These are phyloP conservation scores for Trametes coccinea DNA, from an alignment of 768 basidiomycete genomes.

Conservation along the genomic window DNA sequence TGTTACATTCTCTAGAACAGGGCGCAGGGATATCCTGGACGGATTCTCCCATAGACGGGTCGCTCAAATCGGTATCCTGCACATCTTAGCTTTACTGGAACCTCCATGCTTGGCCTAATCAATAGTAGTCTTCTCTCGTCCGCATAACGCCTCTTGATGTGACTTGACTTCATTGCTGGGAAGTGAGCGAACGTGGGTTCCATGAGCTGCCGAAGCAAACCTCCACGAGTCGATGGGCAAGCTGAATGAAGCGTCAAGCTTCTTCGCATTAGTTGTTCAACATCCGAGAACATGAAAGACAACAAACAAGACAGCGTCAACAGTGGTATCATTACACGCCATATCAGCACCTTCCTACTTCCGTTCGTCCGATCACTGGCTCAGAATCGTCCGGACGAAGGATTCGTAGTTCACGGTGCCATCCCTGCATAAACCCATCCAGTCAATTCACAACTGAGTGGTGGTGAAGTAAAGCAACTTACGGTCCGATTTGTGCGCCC, in stretches of 20 bases:
- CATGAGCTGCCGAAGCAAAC: too few relatives aligned
- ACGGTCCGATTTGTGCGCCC: slow-evolving; percentile 90
- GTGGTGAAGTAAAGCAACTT: slow-evolving; percentile 35
- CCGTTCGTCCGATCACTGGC: slow-evolving; percentile 54
- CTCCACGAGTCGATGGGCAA: too few relatives aligned
- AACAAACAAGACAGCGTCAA: slow-evolving; percentile 12
- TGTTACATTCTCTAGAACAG: background rate
- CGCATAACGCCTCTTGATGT: too few relatives aligned
- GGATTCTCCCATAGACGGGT: background rate
- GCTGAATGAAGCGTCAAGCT: background rate
- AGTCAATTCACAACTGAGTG: background rate
- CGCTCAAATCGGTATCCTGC: background rate
- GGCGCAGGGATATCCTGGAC: background rate
- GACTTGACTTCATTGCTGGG: too few relatives aligned
- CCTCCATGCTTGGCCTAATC: background rate
- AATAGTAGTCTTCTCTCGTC: background rate
- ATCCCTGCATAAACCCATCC: slow-evolving; percentile 54
- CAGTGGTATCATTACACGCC: slow-evolving; percentile 18
- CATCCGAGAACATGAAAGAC: slow-evolving; percentile 7
- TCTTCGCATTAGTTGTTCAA: background rate
- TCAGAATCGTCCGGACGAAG: slow-evolving; percentile 92
- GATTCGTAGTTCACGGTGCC: slow-evolving; percentile 98
- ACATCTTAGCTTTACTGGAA: background rate
- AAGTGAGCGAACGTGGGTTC: too few relatives aligned
- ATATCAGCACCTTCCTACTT: slow-evolving; percentile 9